Percentiles rank a stretch among this genome's conserved stretches.
These are phyloP conservation scores for Starmerella etchellsii DNA, from an alignment of 805 yeast species.

Conservation along the genomic window DNA sequence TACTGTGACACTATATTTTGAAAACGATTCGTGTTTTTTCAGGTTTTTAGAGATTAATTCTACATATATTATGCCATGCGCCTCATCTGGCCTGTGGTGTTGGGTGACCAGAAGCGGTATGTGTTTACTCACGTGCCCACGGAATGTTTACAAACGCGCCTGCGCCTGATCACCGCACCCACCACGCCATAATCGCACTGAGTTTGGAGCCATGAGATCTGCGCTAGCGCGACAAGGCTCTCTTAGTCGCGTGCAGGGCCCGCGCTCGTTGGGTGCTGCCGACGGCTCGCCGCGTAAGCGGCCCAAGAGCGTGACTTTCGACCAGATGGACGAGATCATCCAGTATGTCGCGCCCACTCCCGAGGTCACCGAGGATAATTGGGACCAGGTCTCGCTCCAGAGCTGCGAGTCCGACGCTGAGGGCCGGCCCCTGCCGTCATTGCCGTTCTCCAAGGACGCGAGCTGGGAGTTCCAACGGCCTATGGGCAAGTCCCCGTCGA, in stretches of 20 bases:
- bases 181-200: no score
- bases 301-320: constrained; percentile 22
- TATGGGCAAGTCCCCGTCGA: no score
- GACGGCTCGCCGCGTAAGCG: constrained; percentile 11
- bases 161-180: no score
- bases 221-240: constrained; percentile 22
- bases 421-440: constrained; percentile 11
- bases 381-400: constrained; percentile 13
- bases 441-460: constrained; percentile 2
- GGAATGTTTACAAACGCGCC: no score
- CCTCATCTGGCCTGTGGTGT: no score
- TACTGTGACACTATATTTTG: no score
- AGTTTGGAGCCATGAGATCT: constrained; percentile 21
- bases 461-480: no score
- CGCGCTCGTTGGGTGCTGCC: constrained; percentile 12
- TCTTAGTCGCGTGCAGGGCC: constrained; percentile 20
- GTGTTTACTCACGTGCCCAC: no score
- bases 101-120: no score
- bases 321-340: constrained; percentile 23
- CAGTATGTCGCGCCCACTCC: constrained; percentile 21
- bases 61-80: no score
- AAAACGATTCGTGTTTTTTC: no score
- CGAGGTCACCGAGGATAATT: constrained; percentile 16
- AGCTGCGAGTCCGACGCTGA: constrained; percentile 10
- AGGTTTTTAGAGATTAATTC: no score